phyloP scores from a whole-genome alignment of 1,284 basidiomycete genomes.

The Phellinidium pouzarii region DNA sequence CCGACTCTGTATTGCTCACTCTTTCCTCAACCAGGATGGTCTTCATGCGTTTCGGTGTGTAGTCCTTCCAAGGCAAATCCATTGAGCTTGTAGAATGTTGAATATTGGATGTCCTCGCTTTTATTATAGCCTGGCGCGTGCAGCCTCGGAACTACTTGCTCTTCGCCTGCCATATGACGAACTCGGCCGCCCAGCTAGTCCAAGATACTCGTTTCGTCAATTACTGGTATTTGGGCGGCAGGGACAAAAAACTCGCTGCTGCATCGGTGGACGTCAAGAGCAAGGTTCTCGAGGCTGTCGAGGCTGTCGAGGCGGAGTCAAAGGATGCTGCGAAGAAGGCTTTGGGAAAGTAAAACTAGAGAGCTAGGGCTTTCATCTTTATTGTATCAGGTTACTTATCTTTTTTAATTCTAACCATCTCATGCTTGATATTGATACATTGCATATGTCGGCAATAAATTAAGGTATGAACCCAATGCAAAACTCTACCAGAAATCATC shows the following conservation, averaged over 20 bases:
- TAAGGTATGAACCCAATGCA: neutral
- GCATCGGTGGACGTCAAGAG: conserved; percentile 28
- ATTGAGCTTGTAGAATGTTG: neutral
- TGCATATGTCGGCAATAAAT: neutral
- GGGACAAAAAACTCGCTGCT: conserved; percentile 49
- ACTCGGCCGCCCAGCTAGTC: conserved; percentile 76
- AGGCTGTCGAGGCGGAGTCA: conserved; percentile 25
- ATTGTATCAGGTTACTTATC: conserved; percentile 4
- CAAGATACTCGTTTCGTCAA: conserved; percentile 84
- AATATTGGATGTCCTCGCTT: too few species aligned
- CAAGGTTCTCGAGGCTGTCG: conserved; percentile 45
- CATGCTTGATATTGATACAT: neutral
- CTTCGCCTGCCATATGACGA: conserved; percentile 89
- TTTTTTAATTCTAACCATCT: neutral
- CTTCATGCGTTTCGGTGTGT: conserved; percentile 89
- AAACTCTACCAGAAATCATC: conserved; percentile 81
- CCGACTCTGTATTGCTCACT: conserved; percentile 12
- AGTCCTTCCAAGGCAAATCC: too few species aligned
- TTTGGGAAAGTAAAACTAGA: conserved; percentile 7
- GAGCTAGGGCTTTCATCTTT: neutral
- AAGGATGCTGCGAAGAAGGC: conserved; percentile 13
- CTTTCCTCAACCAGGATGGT: conserved; percentile 53
- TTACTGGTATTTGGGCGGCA: conserved; percentile 82
- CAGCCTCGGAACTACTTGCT: conserved; percentile 92
- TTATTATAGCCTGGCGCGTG: conserved; percentile 84